These are phyloP conservation scores for Atkinsonella hypoxylon DNA, from an alignment of 2,329 filamentous ascomycete species.

Conservation along the genomic window DNA sequence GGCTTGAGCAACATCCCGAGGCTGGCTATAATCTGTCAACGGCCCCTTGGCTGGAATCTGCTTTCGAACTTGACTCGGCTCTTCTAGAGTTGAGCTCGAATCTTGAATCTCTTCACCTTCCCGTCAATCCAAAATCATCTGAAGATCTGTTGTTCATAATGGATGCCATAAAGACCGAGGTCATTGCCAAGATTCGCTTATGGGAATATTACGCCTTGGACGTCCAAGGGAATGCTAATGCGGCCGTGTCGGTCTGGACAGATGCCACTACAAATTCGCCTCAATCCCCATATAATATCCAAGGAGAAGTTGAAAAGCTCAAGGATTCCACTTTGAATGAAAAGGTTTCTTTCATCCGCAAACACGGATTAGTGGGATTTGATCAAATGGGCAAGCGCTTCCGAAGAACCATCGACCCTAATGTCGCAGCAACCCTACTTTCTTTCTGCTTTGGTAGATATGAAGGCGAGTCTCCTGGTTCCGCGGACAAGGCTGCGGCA, in stretches of 20 bases:
- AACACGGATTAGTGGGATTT: slow-evolving; percentile 57
- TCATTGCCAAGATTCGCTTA: slow-evolving; percentile 63
- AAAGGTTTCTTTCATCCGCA: slow-evolving; percentile 50
- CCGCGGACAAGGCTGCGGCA: slow-evolving; percentile 36
- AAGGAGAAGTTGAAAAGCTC: slow-evolving; percentile 33
- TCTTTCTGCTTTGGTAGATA: slow-evolving; percentile 45
- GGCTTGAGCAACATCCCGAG: slow-evolving; percentile 89
- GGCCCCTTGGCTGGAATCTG: slow-evolving; percentile 63
- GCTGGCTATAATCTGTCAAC: slow-evolving; percentile 90
- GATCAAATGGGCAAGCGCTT: slow-evolving; percentile 73
- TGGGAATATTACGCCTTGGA: slow-evolving; percentile 93
- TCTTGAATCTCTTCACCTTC: slow-evolving; percentile 59
- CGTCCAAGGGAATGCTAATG: slow-evolving; percentile 58
- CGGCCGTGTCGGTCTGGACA: slow-evolving; percentile 61
- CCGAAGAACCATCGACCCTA: slow-evolving; percentile 57
- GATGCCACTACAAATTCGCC: slow-evolving; percentile 44
- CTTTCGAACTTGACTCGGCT: slow-evolving; percentile 48
- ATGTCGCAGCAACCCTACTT: slow-evolving; percentile 47
- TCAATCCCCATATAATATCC: slow-evolving; percentile 25
- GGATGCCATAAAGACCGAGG: slow-evolving; percentile 69
- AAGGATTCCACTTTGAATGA: slow-evolving; percentile 32
- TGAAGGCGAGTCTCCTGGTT: slow-evolving; percentile 32
- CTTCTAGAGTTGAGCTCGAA: slow-evolving; percentile 66
- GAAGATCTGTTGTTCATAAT: slow-evolving; percentile 73
- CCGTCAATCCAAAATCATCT: slow-evolving; percentile 55